Percentiles rank a stretch among this genome's conserved stretches.
These are phyloP conservation scores for Botrytis hyacinthi DNA, from an alignment of 2,329 filamentous ascomycete species.

Conservation along the genomic window DNA sequence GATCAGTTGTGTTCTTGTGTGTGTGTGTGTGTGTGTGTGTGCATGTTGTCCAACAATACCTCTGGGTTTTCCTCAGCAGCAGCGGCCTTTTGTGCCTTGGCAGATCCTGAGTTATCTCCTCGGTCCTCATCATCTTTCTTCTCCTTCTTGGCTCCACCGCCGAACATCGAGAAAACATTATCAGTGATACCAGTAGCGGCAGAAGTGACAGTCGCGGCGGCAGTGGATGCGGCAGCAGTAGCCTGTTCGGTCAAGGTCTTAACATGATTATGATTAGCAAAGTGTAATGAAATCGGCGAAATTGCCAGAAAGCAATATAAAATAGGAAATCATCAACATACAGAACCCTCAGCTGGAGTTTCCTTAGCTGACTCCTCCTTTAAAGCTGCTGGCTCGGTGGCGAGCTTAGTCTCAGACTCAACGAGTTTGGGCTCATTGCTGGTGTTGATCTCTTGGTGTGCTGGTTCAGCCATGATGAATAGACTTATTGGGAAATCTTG, in stretches of 20 bases:
- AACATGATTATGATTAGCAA: constrained; percentile 21
- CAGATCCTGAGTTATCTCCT: constrained; percentile 84
- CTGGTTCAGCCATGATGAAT: constrained; percentile 36
- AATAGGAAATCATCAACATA: constrained; percentile 12
- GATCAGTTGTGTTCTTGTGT: constrained; percentile 25
- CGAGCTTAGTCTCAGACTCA: constrained; percentile 45
- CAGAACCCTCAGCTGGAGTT: constrained; percentile 29
- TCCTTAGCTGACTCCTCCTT: constrained; percentile 31
- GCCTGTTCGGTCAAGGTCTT: constrained; percentile 39
- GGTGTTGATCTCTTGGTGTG: constrained; percentile 42
- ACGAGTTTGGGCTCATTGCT: constrained; percentile 41
- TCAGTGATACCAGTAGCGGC: constrained; percentile 47
- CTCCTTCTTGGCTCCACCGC: constrained; percentile 94
- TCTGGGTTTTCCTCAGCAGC: constrained; percentile 41
- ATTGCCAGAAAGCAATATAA: background rate
- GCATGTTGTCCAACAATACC: constrained; percentile 27
- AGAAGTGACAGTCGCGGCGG: constrained; percentile 43
- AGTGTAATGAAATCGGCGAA: background rate
- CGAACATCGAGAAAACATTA: constrained; percentile 96
- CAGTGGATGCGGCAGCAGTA: constrained; percentile 41
- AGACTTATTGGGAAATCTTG: background rate
- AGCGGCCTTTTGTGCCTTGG: constrained; percentile 70
- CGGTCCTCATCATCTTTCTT: constrained; percentile 82
- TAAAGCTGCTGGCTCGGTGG: constrained; percentile 39
- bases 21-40: background rate